Evolutionary conservation across 768 basidiomycete species (phyloP).

Genomic region (Thelephora aurantiotincta): DNA sequence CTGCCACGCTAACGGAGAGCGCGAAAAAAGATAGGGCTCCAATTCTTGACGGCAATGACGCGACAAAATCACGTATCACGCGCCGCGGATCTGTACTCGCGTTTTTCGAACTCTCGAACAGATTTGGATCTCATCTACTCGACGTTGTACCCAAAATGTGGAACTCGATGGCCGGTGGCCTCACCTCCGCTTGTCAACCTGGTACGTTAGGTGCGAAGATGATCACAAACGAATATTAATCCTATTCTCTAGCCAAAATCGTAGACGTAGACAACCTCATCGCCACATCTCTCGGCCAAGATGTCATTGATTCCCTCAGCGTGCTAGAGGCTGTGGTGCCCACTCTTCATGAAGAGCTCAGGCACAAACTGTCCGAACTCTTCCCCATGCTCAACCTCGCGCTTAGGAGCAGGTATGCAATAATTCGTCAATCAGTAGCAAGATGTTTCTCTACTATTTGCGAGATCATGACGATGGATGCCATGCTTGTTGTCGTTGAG

Average conservation of each 20-base stretch:
- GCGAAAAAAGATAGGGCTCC: constrained; percentile 30
- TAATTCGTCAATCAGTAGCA: constrained; percentile 81
- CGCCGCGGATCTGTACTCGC: constrained; percentile 79
- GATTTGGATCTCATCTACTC: constrained; percentile 62
- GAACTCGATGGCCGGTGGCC: constrained; percentile 77
- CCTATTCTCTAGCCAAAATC: constrained; percentile 30
- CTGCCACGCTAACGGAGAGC: constrained; percentile 23
- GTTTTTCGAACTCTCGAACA: constrained; percentile 60
- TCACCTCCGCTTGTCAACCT: constrained; percentile 49
- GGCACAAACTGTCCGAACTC: constrained; percentile 51
- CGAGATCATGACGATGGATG: constrained; percentile 69
- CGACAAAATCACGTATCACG: constrained; percentile 51
- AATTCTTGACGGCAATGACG: constrained; percentile 28
- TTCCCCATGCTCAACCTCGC: constrained; percentile 69
- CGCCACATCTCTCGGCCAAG: constrained; percentile 67
- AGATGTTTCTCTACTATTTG: constrained; percentile 81
- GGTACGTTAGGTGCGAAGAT: constrained; percentile 30
- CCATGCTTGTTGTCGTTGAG: constrained; percentile 86
- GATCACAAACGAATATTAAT: neutral
- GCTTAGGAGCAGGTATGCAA: constrained; percentile 76
- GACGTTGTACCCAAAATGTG: constrained; percentile 87
- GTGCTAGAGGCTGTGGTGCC: constrained; percentile 75
- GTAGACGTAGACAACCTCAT: constrained; percentile 38
- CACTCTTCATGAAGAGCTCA: constrained; percentile 55
- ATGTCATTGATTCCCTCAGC: constrained; percentile 85